Evolutionary conservation across 805 yeast species (phyloP), one percentile per base, ranked within the genome.

Genomic region (Teunomyces stri): DNA sequence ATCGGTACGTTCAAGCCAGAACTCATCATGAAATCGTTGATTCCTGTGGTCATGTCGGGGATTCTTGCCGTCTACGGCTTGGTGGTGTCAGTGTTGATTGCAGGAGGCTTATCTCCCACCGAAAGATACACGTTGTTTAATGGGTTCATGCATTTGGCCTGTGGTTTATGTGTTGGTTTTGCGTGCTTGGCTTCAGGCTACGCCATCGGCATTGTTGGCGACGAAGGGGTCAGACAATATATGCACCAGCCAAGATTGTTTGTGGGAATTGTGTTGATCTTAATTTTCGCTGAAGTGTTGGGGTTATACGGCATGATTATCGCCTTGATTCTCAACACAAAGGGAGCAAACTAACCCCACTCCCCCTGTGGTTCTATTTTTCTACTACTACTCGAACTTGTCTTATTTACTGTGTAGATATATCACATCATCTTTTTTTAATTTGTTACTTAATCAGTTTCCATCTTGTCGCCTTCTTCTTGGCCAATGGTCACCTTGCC

Each of bases 41-140:
- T 94, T 57, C 99, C 99, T 13, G 99, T 94, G 42, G 96, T 94
- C 54, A 90, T 94, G 96, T 84, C 94, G 53, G 99, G 99, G 81
- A 94, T 94, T 62, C 74, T 94, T 51, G 90, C 98, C 9, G 97
- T 94, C 44, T 94, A 94, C 66, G 99, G 99, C 2, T 78, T 94
- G 44, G 99, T 94, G 18, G 99, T 94, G 42, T 87, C 96, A 13
- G 99, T 94, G 36, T 76, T 94, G 59, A 92, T 94, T 59, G 97
- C 99, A 21, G 96, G 94, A 36, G 90, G 89, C 6, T 74, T 91
- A 56, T 79, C 85, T 21, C 97, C 97, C 31, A 68, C 80, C 34
- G 82, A 82, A 53, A 79, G 83, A 42, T 91, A 94, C 69, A 84
- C 97, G 3, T 72, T 94, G 47, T 94, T 89, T 72, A 87, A 89